phyloP scores from a whole-genome alignment of 345 rosid species.

The Corymbia maculata region DNA sequence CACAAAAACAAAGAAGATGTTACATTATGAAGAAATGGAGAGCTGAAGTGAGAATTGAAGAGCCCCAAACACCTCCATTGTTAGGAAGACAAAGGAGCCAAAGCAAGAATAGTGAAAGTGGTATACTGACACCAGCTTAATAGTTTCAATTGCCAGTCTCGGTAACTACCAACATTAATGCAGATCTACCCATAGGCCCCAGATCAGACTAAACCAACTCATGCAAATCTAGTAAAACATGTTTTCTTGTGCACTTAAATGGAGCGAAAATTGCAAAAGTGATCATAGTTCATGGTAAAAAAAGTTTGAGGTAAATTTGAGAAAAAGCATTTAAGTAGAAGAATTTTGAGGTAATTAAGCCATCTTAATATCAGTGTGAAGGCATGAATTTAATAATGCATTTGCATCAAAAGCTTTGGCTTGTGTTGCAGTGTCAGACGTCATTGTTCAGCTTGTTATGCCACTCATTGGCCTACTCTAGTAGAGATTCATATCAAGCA shows the following conservation, averaged over 20 bases:
- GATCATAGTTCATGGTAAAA: background rate
- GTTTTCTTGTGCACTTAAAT: background rate
- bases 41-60: background rate
- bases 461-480: background rate
- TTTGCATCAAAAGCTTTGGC: background rate
- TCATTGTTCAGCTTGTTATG: background rate
- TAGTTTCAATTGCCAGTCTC: background rate
- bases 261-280: background rate
- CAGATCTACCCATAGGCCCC: background rate
- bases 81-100: background rate
- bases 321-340: background rate
- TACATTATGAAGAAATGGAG: background rate
- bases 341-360: background rate
- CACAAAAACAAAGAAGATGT: background rate
- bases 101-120: background rate
- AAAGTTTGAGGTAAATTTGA: background rate
- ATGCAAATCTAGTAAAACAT: background rate
- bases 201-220: background rate
- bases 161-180: background rate
- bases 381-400: background rate
- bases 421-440: background rate
- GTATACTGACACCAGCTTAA: background rate
- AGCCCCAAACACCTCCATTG: background rate
- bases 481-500: background rate
- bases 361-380: background rate